Conservation (phyloP, 345 rosid species). For the Gossypium mustelinum region DNA sequence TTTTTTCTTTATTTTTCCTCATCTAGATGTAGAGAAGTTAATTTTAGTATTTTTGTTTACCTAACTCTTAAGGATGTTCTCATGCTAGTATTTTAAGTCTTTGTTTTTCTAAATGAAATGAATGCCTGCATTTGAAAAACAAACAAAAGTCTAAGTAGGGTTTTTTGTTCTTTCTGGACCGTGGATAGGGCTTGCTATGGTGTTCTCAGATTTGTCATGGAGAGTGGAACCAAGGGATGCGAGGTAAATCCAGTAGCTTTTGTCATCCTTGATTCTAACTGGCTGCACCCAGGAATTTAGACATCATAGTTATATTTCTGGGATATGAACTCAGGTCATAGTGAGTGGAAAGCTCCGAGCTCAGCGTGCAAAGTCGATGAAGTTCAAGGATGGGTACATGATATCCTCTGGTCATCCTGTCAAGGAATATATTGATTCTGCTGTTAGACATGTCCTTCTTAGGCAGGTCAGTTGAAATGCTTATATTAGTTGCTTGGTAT, state of each 20-base stretch:
- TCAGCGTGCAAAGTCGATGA: slow-evolving; percentile 81
- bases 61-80: not conserved
- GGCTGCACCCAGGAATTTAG: not conserved
- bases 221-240: slow-evolving; percentile 80
- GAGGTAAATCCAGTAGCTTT: slow-evolving; percentile 33
- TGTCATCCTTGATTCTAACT: no score
- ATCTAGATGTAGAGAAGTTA: not conserved
- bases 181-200: slow-evolving; percentile 69
- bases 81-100: not conserved
- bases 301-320: not conserved
- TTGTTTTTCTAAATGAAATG: no score
- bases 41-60: not conserved
- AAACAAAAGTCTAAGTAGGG: not conserved
- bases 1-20: not conserved
- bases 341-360: slow-evolving; percentile 77
- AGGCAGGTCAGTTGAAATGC: slow-evolving; percentile 48
- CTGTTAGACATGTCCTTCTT: slow-evolving; percentile 65
- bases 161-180: not conserved
- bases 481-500: not conserved
- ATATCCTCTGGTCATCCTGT: slow-evolving; percentile 87
- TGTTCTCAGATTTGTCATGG: slow-evolving; percentile 75
- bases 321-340: slow-evolving; percentile 36
- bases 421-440: slow-evolving; percentile 78
- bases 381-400: slow-evolving; percentile 91
- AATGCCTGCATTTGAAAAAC: not conserved